These are phyloP conservation scores for Curvularia lunata DNA, from an alignment of 2,329 filamentous ascomycete species.

Conservation along the genomic window DNA sequence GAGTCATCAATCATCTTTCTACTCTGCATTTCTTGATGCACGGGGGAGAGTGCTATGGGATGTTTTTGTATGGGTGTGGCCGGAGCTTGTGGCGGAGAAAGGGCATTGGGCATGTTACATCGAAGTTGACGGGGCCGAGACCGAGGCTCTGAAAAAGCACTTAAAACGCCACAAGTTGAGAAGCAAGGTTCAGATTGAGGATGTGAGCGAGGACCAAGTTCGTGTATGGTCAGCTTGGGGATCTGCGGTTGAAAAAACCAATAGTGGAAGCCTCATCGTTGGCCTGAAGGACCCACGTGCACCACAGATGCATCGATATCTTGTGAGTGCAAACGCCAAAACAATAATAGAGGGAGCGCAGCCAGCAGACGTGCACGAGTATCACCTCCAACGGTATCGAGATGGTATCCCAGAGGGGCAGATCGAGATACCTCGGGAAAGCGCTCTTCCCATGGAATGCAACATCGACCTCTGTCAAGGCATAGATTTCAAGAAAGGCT, in stretches of 20 bases:
- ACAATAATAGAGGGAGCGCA: conserved; percentile 10
- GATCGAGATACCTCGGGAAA: conserved; percentile 72
- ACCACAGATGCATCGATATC: conserved; percentile 18
- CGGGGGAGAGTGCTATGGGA: conserved; percentile 83
- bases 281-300: conserved; percentile 34
- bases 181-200: conserved; percentile 72
- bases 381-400: conserved; percentile 78
- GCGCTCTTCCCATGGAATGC: conserved; percentile 81
- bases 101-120: conserved; percentile 70
- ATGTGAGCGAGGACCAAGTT: conserved; percentile 69
- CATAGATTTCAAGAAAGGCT: conserved; percentile 94
- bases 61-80: conserved; percentile 76
- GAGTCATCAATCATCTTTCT: conserved; percentile 54
- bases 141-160: conserved; percentile 68
- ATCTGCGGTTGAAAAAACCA: conserved; percentile 10
- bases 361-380: conserved; percentile 55
- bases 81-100: conserved; percentile 29
- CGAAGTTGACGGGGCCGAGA: conserved; percentile 78
- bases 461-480: conserved; percentile 87
- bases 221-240: conserved; percentile 79
- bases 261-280: conserved; percentile 16
- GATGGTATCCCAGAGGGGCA: conserved; percentile 86
- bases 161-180: conserved; percentile 86
- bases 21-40: conserved; percentile 85
- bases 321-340: conserved; percentile 4